Conservation (phyloP, 345 rosid species). For the Citrus hindsii region DNA sequence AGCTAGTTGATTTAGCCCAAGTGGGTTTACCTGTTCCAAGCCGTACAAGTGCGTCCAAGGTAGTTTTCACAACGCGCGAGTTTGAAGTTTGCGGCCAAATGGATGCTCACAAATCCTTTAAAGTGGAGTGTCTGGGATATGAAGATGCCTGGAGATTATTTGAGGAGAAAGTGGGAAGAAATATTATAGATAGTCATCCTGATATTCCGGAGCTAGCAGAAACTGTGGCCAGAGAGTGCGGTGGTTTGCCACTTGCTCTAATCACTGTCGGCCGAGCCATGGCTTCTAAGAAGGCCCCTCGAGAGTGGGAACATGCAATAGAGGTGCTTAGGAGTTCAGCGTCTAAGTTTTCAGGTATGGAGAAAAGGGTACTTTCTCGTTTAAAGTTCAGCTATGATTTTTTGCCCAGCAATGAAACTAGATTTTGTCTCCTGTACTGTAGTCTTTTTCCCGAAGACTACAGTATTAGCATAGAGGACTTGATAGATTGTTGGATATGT, state of each 20-base stretch:
- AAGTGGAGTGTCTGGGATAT: too few species aligned
- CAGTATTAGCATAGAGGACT: neutral
- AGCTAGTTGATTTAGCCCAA: too few species aligned
- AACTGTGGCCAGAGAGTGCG: neutral
- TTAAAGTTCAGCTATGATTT: neutral
- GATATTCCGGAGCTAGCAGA: slow-evolving; percentile 1
- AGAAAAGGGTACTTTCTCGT: neutral
- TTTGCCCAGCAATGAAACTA: neutral
- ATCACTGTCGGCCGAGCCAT: slow-evolving; percentile 1
- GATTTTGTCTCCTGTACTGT: neutral
- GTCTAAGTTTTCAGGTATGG: slow-evolving; percentile 3
- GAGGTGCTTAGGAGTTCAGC: neutral
- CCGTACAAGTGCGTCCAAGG: too few species aligned
- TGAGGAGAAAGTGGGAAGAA: too few species aligned
- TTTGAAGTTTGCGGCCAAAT: too few species aligned
- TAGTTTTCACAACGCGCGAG: too few species aligned
- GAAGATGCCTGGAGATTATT: too few species aligned
- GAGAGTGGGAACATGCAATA: neutral
- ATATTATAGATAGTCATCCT: neutral
- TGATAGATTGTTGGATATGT: slow-evolving; percentile 19
- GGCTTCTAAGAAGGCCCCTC: neutral
- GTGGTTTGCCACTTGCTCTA: slow-evolving; percentile 6
- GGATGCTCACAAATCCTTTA: too few species aligned
- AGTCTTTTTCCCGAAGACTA: slow-evolving; percentile 21
- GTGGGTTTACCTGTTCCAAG: too few species aligned